Evolutionary conservation across 306 rosid genomes (phyloP), one percentile per base, ranked within the genome.

Genomic region (Calophaca sinica): DNA sequence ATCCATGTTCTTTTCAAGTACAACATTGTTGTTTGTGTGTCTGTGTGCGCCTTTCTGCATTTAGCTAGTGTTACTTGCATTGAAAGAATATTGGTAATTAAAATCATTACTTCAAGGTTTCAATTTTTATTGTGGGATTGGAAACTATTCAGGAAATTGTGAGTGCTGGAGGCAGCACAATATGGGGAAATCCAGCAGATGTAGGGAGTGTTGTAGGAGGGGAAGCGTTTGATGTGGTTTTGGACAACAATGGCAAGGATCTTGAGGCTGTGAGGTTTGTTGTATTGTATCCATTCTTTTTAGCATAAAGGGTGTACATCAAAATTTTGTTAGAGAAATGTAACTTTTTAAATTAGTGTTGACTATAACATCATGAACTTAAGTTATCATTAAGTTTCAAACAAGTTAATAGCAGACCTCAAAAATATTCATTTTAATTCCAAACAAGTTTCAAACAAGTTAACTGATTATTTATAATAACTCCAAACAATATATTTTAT

Each of bases 181-280:
- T 88, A 33, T 91, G 96, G 98, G 98, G 97, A 45, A 74, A 86
- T 72, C 98, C 97, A 0, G 85, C 83, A 29, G 93, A 88, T 6
- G 87, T 94, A 49, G 92, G 88, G 29, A 92, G 68, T 63, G 77
- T 78, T 68, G 77, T 91, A n/a, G 90, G 85, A 79, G 89, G 90
- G 54, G 87, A 89, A 66, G 53, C 82, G 14, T 91, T 91, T 83
- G 97, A 94, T 86, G 97, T 82, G 82, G 97, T 94, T 75, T 86
- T 91, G 89, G 96, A 94, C 66, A 94, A 94, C 84, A 92, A 94
- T 69, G 99, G 96, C 87, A 94, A 94, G 87, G 97, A 92, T 83
- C 83, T 94, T 68, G 93, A 90, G 9, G 11, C 96, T 52, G 90
- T 90, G 59, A 90, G 88, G 98, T 91, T 51, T 71, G 89, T 79